Evolutionary conservation across 768 basidiomycete species (phyloP), one percentile per base, ranked within the genome.

Genomic region (Boletus pseudo-olivaceus): DNA sequence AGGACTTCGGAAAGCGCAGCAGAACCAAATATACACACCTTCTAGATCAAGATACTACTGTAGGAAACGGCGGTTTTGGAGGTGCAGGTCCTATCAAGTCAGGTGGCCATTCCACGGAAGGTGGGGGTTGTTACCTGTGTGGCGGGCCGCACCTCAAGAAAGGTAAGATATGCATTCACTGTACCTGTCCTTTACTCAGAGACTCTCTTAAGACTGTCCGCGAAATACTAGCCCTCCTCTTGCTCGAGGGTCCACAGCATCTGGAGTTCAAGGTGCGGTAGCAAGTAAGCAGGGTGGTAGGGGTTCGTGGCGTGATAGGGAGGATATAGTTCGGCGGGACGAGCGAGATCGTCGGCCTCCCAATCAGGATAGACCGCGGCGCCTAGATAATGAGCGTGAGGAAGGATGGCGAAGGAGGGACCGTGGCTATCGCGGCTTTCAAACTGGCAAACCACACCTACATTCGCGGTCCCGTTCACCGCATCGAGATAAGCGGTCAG

Each of bases 1-100:
- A 85, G 71, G 87, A 98, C 74, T 98, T 95, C 65, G 92, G 93
- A 43, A 94, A 93, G 72, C 85, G 91, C 56, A 84, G 90, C 67
- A 85, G 89, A 43, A 93, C 92, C 30, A 95, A 99, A 75, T 98
- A 98, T 64, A 98, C 97, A 15, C 96, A 99, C 73, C 72, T 99
- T 58, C 73, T 93, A 35, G 95, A 95, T 64, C 91, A 98, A 76
- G 96, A 98, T 68, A 98, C 96, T 1, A 92, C 90, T 6, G 73
- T 59, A 23, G 56, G 68, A 12, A 74, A 65, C 45, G 87, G 83
- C 30, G 87, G 88, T 0, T 87, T 88, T 71, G 87, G 87, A 29
- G 87, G 83, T 7, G 63, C 64, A 5, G 81, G 74, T 1, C 67
- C 81, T 26, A 74, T 80, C 46, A 83, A 81, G 64, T 66, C 76